Base-by-base conservation (phyloP, 257 asterid genomes). In the Echium plantagineum region DNA sequence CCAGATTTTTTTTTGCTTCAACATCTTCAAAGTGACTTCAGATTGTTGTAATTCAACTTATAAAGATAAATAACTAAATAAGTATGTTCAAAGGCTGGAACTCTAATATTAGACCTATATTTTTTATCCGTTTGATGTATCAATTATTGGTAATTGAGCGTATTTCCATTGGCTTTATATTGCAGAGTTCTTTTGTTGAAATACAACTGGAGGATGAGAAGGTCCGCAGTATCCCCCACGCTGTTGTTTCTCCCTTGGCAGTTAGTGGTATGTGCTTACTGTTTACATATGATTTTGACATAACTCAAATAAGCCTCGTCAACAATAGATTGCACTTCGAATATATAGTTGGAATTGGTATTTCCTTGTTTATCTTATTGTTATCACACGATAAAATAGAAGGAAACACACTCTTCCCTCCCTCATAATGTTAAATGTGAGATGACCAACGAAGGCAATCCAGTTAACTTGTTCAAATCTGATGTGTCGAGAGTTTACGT, bases 181-280 rank as follows among this genome's bases (percentile, higher is more conserved):
- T 58, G 52, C 71, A 89, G 99, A 94, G 80, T 65, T 72, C 67
- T 63, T 69, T 78, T 35, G 55, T 72, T 55, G 58, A 68, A 71
- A 71, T 93, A 78, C 77, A 78, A 55, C 66, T 83, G 74, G 95
- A 86, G 75, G 83, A 79, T 74, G 95, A 80, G 70, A 93, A 81
- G 81, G 86, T 76, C 63, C 85, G 99, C 49, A 74, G 74, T 59
- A 83, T 93, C 69, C 80, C 94, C 63, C 94, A 93, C 71, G 65
- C 84, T 4, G 86, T 81, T 69, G 84, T 93, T 66, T 68, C 89
- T 72, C 99, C 99, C 57, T 66, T 90, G 71, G 97, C 97, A 32
- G 95, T 89, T 68, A 93, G 99, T 19, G 95, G 96, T 85, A 72
- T 81, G 96, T 75, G 19, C 28, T 56, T 53, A 21, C 28, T 56